Evolutionary conservation across 139 green algal genomes (phyloP).

Genomic region (Micractinium sp.): DNA sequence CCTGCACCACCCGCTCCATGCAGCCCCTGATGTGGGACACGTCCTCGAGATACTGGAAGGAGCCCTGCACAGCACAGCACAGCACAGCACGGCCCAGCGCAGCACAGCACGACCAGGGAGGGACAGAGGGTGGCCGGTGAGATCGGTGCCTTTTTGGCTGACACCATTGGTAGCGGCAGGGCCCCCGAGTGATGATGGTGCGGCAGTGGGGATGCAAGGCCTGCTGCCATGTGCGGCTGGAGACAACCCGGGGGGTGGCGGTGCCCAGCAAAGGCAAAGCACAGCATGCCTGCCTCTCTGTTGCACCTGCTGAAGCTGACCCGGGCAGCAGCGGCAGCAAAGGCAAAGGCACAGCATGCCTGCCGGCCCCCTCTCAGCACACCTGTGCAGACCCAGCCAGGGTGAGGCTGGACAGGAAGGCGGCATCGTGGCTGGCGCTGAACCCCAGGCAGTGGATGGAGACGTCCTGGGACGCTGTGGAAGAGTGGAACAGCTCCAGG

Average conservation of each 20-base stretch:
- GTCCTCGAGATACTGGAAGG: not conserved
- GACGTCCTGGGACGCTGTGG: not conserved
- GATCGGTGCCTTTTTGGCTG: too few species aligned
- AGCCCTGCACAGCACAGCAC: not conserved
- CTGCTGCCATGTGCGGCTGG: too few species aligned
- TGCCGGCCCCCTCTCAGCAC: not conserved
- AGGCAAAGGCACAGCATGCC: not conserved
- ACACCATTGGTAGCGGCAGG: too few species aligned
- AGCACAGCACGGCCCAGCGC: too few species aligned
- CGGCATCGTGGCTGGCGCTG: not conserved
- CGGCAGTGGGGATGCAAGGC: not conserved
- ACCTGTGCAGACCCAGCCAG: not conserved
- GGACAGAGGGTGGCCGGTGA: too few species aligned
- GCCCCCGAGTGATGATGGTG: not conserved
- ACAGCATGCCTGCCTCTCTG: not conserved
- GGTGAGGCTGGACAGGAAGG: not conserved
- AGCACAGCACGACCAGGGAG: too few species aligned
- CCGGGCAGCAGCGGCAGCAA: too few species aligned
- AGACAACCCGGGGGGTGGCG: too few species aligned
- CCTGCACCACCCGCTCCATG: too few species aligned
- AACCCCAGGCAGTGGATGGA: not conserved
- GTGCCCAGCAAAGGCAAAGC: not conserved
- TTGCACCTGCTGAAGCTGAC: not conserved
- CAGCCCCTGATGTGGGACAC: not conserved
- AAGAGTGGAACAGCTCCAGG: not conserved